Conservation (phyloP, 345 rosid genomes). For the Boechera stricta region DNA sequence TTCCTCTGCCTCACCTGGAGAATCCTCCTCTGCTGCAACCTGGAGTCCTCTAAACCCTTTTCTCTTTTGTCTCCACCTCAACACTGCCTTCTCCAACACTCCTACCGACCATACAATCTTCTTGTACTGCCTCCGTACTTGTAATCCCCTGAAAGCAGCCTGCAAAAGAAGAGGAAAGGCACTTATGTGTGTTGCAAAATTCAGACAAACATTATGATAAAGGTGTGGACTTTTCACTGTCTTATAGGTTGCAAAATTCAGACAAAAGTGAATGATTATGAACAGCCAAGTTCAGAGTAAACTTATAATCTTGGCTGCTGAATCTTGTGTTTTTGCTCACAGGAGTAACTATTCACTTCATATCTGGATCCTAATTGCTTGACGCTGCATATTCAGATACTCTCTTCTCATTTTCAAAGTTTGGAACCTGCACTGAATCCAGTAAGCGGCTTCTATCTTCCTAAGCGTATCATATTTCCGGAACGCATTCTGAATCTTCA, state of each 20-base stretch:
- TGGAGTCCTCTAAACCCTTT: constrained; percentile 83
- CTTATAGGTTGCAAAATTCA: neutral
- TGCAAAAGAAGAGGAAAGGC: constrained; percentile 39
- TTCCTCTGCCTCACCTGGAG: constrained; percentile 47
- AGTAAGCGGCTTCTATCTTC: constrained; percentile 82
- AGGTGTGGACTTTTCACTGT: neutral
- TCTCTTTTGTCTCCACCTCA: constrained; percentile 91
- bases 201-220: constrained; percentile 10
- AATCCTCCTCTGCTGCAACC: constrained; percentile 39
- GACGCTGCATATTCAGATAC: constrained; percentile 75
- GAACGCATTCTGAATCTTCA: constrained; percentile 95
- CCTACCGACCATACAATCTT: constrained; percentile 97
- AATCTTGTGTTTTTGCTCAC: neutral
- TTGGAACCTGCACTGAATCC: constrained; percentile 86
- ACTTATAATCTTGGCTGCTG: constrained; percentile 13
- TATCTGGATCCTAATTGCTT: constrained; percentile 86
- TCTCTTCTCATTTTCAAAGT: constrained; percentile 80
- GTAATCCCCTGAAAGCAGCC: constrained; percentile 92
- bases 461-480: constrained; percentile 70
- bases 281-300: constrained; percentile 1
- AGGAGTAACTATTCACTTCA: constrained; percentile 13
- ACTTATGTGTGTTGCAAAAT: constrained; percentile 6
- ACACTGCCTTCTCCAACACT: constrained; percentile 83
- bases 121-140: constrained; percentile 72
- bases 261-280: neutral